Evolutionary conservation across 768 basidiomycete genomes (phyloP).

Genomic region (Tulasnella sp.): DNA sequence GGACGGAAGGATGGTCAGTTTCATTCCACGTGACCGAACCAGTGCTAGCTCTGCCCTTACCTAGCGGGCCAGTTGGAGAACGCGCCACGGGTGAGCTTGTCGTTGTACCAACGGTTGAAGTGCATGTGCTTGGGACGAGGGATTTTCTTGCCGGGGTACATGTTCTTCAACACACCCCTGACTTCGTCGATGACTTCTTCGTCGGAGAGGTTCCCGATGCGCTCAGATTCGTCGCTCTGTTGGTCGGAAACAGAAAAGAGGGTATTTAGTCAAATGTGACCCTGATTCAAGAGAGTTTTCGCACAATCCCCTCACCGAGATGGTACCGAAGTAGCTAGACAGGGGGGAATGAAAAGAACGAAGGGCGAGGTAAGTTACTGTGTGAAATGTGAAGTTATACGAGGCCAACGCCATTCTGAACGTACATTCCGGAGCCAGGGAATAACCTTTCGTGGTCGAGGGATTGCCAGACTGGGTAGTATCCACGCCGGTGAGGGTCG

Average conservation of each 20-base stretch:
- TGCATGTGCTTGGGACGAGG: conserved; percentile 56
- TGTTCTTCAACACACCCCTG: conserved; percentile 51
- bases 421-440: conserved; percentile 52
- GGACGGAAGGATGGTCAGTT: too few species aligned
- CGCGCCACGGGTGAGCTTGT: conserved; percentile 55
- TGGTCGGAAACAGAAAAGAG: too few species aligned
- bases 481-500: conserved; percentile 43
- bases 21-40: too few species aligned
- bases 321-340: conserved; percentile 45
- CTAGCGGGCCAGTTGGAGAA: conserved; percentile 69
- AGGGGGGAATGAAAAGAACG: too few species aligned
- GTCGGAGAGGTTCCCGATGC: conserved; percentile 53
- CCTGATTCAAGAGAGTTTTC: background rate
- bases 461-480: conserved; percentile 66
- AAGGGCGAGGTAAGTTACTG: too few species aligned
- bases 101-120: conserved; percentile 51
- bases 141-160: conserved; percentile 54
- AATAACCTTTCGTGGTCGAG: conserved; percentile 56
- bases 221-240: conserved; percentile 58
- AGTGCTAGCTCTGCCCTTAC: too few species aligned
- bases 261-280: too few species aligned
- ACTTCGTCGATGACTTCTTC: conserved; percentile 50
- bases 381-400: background rate
- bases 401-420: background rate
- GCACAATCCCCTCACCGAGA: conserved; percentile 47